Conservation (phyloP, 73 alveolate species). For the Uronychia binucleata region DNA sequence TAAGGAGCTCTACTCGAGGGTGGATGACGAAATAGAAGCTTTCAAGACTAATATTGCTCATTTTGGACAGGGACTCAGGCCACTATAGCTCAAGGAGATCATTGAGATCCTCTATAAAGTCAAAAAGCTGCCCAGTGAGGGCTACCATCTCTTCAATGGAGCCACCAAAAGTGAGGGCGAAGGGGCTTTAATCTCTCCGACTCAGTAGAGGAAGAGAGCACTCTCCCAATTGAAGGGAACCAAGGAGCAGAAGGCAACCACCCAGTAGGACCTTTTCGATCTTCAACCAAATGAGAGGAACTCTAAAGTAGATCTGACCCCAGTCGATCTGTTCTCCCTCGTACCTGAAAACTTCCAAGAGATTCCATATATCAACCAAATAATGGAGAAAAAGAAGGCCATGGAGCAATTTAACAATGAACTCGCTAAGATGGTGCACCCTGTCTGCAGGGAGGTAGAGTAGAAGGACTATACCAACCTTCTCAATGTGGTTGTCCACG, state of each 20-base stretch:
- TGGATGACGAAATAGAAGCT: conserved; percentile 41
- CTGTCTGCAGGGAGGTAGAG: conserved; percentile 14
- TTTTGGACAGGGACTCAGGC: conserved; percentile 18
- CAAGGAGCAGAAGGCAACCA: neutral
- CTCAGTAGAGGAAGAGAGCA: conserved; percentile 5
- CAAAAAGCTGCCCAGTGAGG: neutral
- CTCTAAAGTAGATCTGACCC: too few relatives aligned
- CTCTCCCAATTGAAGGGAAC: neutral
- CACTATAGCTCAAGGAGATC: conserved; percentile 45
- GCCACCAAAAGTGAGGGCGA: neutral
- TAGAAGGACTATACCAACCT: conserved; percentile 45
- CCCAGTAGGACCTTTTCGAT: too few relatives aligned
- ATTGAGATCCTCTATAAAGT: conserved; percentile 6
- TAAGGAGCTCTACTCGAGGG: conserved; percentile 15
- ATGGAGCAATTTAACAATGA: conserved; percentile 39
- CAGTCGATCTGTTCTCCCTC: conserved; percentile 32
- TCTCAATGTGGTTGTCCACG: conserved; percentile 42
- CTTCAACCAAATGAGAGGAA: too few relatives aligned
- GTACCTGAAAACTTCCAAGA: conserved; percentile 47
- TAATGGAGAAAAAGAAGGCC: conserved; percentile 44
- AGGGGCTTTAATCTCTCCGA: neutral
- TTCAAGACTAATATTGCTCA: conserved; percentile 27
- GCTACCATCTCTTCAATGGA: neutral
- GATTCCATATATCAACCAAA: conserved; percentile 52
- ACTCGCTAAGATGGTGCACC: conserved; percentile 19